Base-by-base conservation (phyloP, 768 basidiomycete genomes). In the Kondoa malvinella region DNA sequence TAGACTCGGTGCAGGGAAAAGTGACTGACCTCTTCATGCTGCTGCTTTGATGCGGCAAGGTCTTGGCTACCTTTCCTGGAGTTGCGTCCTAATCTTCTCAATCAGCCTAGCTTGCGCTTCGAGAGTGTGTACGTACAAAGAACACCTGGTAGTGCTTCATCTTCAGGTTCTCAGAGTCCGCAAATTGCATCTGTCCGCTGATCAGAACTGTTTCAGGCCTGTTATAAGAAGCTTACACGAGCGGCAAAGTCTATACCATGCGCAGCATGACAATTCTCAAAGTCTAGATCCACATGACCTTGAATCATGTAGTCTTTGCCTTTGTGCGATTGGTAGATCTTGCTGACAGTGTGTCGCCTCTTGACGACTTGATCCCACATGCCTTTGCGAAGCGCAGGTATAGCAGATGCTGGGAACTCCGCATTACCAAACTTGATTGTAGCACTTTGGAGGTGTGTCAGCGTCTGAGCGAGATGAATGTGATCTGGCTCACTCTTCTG, bases 361-460 rank as follows among this genome's bases (percentile, higher is more conserved):
- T 29, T 27, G 15, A 32, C 61, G 3, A 63, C 61, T 63, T 34
- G 29, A 32, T 63, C 3, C 61, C 61, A 63, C 61, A 63, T 63
- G 26, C 3, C 61, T 33, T 27, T 32, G 27, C 61, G 16, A 3
- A 63, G 30, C 4, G 27, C 61, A 4, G 61, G 29, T 3, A 63
- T 27, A 4, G n/a, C 8, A 32, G 61, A 63, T 21, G 61, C 61
- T 32, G 61, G 61, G 3, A 33, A 26, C 8, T 17, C 15, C 3
- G 30, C 61, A 32, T 63, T 63, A 29, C 61, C 61, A 63, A 63
- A 63, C 8, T 27, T 63, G 61, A 63, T 3, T 3, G 32, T 29
- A 3, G n/a, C 57, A 33, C 50, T 33, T 2, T 15, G 33, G 4
- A 58, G 12, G 3, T n/a, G 3, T 21, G 78, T 73, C 64, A 17